These are phyloP conservation scores for Neoboletus subvelutipes DNA, from an alignment of 768 basidiomycete genomes.

Conservation along the genomic window DNA sequence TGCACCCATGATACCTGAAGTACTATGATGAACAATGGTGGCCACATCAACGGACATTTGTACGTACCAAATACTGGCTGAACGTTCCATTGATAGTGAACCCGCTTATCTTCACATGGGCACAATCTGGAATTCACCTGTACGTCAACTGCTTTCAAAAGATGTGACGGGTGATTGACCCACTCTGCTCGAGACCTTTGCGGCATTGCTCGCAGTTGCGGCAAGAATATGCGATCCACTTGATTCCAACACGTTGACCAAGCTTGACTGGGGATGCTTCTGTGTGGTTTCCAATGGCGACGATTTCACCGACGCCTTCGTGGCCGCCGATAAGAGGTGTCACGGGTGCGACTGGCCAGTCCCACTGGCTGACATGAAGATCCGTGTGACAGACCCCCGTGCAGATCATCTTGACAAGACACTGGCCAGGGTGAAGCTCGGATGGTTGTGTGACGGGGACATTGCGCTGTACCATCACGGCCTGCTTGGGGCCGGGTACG, in stretches of 20 bases:
- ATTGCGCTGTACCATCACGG: constrained; percentile 39
- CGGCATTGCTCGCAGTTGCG: constrained; percentile 74
- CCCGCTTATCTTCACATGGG: constrained; percentile 58
- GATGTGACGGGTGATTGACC: constrained; percentile 13
- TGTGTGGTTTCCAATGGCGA: constrained; percentile 75
- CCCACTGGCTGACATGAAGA: constrained; percentile 68
- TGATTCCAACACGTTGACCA: constrained; percentile 82
- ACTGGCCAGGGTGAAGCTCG: constrained; percentile 65
- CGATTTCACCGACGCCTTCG: constrained; percentile 79
- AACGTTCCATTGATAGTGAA: constrained; percentile 80
- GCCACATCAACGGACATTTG: neutral
- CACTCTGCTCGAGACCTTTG: constrained; percentile 74
- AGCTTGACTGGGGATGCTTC: constrained; percentile 59
- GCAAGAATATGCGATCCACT: constrained; percentile 77
- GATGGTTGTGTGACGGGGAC: constrained; percentile 55
- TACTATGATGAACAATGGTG: neutral
- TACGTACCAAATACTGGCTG: constrained; percentile 57
- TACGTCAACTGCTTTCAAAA: neutral
- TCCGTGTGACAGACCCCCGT: constrained; percentile 90
- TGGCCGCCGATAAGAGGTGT: constrained; percentile 78
- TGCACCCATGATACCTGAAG: constrained; percentile 63
- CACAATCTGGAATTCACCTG: constrained; percentile 47
- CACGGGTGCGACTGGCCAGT: constrained; percentile 76
- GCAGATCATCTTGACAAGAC: constrained; percentile 72
- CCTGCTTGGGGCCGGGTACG: constrained; percentile 30